These are phyloP conservation scores for Colletotrichum tanaceti DNA, from an alignment of 2,329 filamentous ascomycete species.

Conservation along the genomic window DNA sequence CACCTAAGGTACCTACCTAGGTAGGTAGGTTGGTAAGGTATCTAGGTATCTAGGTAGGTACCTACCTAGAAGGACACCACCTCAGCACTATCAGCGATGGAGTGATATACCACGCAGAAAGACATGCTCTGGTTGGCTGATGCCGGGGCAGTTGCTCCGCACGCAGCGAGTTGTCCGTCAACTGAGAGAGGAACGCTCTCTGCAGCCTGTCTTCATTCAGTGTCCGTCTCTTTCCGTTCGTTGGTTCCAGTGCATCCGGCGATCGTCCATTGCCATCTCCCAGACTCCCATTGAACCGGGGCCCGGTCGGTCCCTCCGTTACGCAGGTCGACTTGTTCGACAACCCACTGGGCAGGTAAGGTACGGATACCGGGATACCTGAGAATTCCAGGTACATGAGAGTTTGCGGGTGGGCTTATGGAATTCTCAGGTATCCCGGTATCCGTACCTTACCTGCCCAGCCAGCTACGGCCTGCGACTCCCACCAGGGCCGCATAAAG, in stretches of 20 bases:
- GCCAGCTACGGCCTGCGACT: too few species aligned
- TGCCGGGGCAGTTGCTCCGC: background rate
- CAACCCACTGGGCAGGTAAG: slow-evolving; percentile 1
- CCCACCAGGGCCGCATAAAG: background rate
- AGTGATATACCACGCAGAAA: background rate
- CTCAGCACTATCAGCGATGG: background rate
- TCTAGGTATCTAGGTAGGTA: too few species aligned
- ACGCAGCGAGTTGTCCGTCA: background rate
- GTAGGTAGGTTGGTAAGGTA: too few species aligned
- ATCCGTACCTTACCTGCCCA: background rate
- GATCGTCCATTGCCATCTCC: background rate
- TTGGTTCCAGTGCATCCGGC: slow-evolving; percentile 8
- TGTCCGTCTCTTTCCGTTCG: slow-evolving; percentile 1
- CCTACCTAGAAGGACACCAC: too few species aligned
- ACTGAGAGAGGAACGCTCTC: background rate
- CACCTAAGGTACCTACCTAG: too few species aligned
- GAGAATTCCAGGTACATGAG: background rate
- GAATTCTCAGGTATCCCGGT: background rate
- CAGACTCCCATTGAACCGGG: background rate
- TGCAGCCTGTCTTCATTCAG: background rate
- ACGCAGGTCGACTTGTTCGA: background rate
- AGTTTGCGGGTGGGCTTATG: slow-evolving; percentile 5
- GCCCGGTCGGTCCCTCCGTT: background rate
- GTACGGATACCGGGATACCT: background rate
- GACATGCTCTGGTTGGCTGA: background rate